Percentiles rank a stretch among this genome's conserved stretches.
Evolutionary conservation across 768 basidiomycete species (phyloP).

Genomic region (Tulasnella sp.): DNA sequence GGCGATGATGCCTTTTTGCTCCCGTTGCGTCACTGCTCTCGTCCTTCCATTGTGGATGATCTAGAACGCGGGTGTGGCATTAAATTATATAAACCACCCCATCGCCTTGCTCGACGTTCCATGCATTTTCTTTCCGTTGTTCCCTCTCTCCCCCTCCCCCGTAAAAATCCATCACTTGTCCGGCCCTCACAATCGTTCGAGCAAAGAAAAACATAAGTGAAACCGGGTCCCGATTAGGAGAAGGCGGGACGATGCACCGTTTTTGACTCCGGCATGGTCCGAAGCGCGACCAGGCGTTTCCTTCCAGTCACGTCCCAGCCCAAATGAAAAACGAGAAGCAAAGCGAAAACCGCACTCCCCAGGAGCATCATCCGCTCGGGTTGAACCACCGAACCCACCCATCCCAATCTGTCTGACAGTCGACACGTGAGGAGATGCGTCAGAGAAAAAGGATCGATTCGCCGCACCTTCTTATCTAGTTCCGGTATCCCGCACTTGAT

Average conservation of each 20-base stretch:
- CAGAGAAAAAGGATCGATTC: not conserved
- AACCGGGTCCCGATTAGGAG: not conserved
- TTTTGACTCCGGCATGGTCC: not conserved
- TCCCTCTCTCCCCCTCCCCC: not conserved
- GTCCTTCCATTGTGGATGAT: not conserved
- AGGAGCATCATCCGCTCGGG: constrained; percentile 1
- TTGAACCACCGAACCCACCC: not conserved
- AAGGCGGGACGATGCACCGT: not conserved
- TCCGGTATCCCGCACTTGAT: not conserved
- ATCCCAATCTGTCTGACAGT: not conserved
- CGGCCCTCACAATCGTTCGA: too few relatives aligned
- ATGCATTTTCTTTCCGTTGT: not conserved
- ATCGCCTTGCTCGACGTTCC: not conserved
- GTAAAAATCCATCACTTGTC: too few relatives aligned
- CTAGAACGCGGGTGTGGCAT: not conserved
- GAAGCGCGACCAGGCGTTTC: not conserved
- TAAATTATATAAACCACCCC: not conserved
- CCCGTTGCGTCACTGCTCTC: not conserved
- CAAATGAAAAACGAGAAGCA: not conserved
- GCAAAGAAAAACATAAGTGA: not conserved
- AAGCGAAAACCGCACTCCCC: not conserved
- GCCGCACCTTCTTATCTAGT: not conserved
- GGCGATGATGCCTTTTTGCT: constrained; percentile 3
- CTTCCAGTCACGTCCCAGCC: not conserved
- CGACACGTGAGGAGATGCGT: not conserved